Evolutionary conservation across 2,329 filamentous ascomycete genomes (phyloP).

Genomic region (Penicillium sp.): DNA sequence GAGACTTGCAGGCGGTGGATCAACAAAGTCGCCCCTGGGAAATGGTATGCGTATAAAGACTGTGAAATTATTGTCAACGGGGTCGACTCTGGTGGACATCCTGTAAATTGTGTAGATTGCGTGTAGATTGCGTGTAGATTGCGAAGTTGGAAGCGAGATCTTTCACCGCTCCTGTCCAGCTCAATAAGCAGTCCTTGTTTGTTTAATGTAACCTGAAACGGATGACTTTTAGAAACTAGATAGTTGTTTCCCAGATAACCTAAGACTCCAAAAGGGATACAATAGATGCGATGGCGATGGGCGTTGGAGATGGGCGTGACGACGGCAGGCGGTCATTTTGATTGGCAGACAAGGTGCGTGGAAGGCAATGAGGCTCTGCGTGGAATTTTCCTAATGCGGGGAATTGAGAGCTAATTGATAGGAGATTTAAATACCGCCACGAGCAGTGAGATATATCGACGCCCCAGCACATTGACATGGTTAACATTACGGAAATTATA

Average conservation of each 20-base stretch:
- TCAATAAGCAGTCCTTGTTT: neutral
- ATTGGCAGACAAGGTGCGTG: conserved; percentile 11
- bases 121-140: conserved; percentile 4
- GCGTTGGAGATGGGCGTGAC: conserved; percentile 8
- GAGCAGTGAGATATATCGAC: neutral
- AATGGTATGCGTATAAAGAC: conserved; percentile 90
- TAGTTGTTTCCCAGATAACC: neutral
- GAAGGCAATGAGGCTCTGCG: neutral
- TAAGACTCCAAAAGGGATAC: neutral
- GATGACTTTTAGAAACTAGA: neutral
- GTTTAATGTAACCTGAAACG: neutral
- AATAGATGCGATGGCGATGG: conserved; percentile 3
- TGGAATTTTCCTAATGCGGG: neutral
- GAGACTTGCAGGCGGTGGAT: conserved; percentile 73
- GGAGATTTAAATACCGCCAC: neutral
- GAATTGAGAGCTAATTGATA: neutral
- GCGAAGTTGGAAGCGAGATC: neutral
- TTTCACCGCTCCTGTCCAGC: neutral
- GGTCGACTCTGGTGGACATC: conserved; percentile 12
- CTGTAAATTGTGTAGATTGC: conserved; percentile 3
- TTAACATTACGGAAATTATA: neutral
- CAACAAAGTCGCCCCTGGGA: conserved; percentile 78
- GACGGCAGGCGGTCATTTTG: neutral
- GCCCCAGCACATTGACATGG: neutral
- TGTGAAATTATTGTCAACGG: conserved; percentile 49